phyloP scores from a whole-genome alignment of 768 basidiomycete species.

The Collybia sordida region DNA sequence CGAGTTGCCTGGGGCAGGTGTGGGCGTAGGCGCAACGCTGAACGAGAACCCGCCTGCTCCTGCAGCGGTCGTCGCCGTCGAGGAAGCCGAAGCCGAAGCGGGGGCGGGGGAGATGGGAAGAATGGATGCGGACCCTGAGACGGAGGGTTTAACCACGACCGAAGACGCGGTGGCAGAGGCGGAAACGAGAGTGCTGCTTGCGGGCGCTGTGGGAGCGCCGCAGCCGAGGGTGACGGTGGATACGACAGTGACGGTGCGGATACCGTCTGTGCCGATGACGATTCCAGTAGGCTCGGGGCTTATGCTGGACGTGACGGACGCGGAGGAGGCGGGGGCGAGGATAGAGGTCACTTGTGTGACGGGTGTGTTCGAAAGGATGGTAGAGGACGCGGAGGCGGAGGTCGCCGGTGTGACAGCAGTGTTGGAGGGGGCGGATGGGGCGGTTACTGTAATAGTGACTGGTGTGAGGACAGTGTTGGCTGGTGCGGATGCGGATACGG shows the following conservation, averaged over 20 bases:
- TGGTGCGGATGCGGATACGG: conserved; percentile 4
- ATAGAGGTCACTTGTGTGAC: conserved; percentile 5
- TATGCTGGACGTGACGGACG: conserved; percentile 4
- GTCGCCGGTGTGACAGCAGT: conserved; percentile 7
- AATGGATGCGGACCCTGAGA: not conserved
- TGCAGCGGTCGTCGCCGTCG: not conserved
- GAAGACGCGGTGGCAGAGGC: conserved; percentile 1
- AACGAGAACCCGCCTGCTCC: conserved; percentile 7
- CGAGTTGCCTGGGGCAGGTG: conserved; percentile 7
- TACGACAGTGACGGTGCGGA: conserved; percentile 34
- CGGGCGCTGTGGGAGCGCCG: conserved; percentile 1
- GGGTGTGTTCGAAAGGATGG: not conserved
- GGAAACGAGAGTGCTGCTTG: conserved; percentile 6
- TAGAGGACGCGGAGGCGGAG: conserved; percentile 7
- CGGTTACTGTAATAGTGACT: conserved; percentile 4
- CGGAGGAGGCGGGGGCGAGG: conserved; percentile 23
- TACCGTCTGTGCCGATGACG: conserved; percentile 29
- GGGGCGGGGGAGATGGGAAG: not conserved
- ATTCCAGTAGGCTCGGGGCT: conserved; percentile 12
- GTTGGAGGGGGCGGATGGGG: conserved; percentile 8
- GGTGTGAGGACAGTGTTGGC: conserved; percentile 6
- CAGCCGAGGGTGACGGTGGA: conserved; percentile 30
- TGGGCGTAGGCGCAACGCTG: conserved; percentile 8
- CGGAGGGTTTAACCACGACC: too few species aligned
- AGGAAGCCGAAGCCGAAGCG: conserved; percentile 1